A percentile compares a stretch with the other conserved stretches of the same genome.
Conservation (phyloP, 306 rosid species). For the Hippophae gyantsensis region DNA sequence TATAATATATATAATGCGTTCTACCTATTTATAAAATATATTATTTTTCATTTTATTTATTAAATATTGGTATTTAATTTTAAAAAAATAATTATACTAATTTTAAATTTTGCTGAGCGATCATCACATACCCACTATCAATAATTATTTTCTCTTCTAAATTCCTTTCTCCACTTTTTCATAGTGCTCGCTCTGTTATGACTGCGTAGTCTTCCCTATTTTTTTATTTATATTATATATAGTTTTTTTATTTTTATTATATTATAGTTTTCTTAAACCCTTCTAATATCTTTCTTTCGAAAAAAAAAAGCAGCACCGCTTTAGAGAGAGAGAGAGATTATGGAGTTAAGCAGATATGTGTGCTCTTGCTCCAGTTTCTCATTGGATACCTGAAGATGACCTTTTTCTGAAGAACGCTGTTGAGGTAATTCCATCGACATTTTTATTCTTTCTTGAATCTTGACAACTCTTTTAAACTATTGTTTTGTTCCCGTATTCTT, state of each 20-base stretch:
- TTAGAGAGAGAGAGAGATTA: neutral
- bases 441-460: neutral
- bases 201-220: neutral
- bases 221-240: neutral
- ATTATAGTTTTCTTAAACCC: neutral
- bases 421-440: conserved; percentile 40
- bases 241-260: neutral
- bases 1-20: too few species aligned
- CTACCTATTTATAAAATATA: too few species aligned
- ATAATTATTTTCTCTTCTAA: neutral
- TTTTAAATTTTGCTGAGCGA: too few species aligned
- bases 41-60: too few species aligned
- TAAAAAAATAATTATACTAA: too few species aligned
- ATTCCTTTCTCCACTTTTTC: conserved; percentile 19
- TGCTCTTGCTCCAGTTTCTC: conserved; percentile 45
- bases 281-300: neutral
- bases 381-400: conserved; percentile 78
- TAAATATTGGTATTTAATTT: too few species aligned
- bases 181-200: neutral
- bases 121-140: too few species aligned
- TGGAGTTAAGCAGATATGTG: conserved; percentile 36
- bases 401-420: conserved; percentile 74
- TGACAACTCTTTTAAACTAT: neutral
- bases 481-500: neutral
- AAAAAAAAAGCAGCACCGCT: neutral